Evolutionary conservation across 768 basidiomycete species (phyloP).

Genomic region (Trametes maxima): DNA sequence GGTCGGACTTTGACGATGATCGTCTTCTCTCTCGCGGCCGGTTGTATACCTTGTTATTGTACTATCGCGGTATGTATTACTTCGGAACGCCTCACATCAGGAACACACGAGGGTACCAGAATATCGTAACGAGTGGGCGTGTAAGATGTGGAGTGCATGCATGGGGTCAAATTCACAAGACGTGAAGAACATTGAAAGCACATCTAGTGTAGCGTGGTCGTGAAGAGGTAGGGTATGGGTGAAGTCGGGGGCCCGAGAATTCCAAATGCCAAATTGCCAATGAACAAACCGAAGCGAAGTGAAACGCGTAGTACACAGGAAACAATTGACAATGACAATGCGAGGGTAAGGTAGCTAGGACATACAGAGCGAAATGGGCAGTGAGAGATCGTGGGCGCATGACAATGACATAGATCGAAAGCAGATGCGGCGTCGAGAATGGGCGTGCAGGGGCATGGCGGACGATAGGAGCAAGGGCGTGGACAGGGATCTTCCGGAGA

Average conservation of each 20-base stretch:
- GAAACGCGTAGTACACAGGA: background rate
- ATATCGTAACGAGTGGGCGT: background rate
- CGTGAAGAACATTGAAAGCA: conserved; percentile 15
- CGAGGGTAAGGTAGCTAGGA: conserved; percentile 14
- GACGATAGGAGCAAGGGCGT: background rate
- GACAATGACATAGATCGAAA: conserved; percentile 8
- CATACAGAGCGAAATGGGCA: conserved; percentile 10
- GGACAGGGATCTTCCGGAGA: conserved; percentile 5
- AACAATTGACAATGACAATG: background rate
- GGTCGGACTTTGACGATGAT: background rate
- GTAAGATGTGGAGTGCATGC: background rate
- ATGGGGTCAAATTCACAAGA: conserved; percentile 10
- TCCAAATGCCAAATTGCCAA: background rate
- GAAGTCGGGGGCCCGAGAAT: background rate
- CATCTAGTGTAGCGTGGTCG: conserved; percentile 3
- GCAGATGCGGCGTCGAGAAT: conserved; percentile 13
- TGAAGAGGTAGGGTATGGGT: background rate
- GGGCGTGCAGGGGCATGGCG: background rate
- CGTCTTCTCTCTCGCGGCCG: background rate
- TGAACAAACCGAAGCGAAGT: background rate
- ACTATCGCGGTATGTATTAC: conserved; percentile 20
- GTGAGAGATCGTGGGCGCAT: background rate
- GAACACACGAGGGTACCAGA: background rate
- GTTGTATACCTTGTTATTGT: conserved; percentile 22
- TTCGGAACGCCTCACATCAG: conserved; percentile 1